Evolutionary conservation across 164 flowering plant genomes (phyloP), one percentile per base, ranked within the genome.

Genomic region (Brasenia schreberi): DNA sequence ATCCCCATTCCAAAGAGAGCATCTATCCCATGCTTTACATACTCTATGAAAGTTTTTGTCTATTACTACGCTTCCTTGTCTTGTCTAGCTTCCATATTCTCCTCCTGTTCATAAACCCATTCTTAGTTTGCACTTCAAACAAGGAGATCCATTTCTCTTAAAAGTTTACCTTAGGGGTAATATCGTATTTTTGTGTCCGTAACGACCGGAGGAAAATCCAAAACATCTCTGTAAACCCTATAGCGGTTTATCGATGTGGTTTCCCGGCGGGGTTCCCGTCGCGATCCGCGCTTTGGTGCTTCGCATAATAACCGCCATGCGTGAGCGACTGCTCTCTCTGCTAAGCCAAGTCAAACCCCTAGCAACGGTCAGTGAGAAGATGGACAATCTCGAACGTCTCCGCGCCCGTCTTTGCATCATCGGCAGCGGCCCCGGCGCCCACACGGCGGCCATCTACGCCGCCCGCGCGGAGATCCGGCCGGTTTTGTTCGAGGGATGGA

Each of bases 341-440:
- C 42, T 65, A 39, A 43, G 42, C 61, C 53, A 27, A 53, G 61
- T 61, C 42, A 58, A 43, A 42, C 61, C 43, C 68, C 16, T 49
- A 14, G 16, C 14, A 9, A 7, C 63, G n/a, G 1, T 61, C 42
- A 14, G 77, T n/a, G 39, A 75, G 64, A 65, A 73, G 72, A 81
- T 77, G 83, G 84, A 76, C 59, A 82, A 73, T 0, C 72, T 71
- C 18, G 42, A 78, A 17, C 66, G 78, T 44, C 83, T 82, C 18
- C 77, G 74, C 42, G 84, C 96, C 42, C 82, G 83, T 59, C 71
- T 94, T 65, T 94, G 99, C 80, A 89, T 95, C 74, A 83, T 94
- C 73, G 99, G 99, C 5, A 85, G 93, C 64, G 97, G 99, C 62
- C 99, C 97, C 6, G 96, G 97, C 0, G 99, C 87, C 42, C 97